These are phyloP conservation scores for Agastache rugosa DNA, from an alignment of 257 asterid species.

Conservation along the genomic window DNA sequence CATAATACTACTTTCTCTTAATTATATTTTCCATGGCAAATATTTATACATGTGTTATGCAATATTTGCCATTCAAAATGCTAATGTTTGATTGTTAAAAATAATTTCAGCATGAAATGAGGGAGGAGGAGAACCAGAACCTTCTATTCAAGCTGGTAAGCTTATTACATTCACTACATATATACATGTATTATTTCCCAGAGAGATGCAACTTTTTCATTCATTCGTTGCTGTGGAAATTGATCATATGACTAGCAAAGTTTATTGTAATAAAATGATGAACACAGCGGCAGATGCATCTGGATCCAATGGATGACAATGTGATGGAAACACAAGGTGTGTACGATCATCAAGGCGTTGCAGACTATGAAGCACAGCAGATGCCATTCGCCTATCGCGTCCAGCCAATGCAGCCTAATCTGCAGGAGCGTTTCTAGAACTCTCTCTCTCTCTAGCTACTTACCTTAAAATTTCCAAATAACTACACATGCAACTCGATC, in stretches of 20 bases:
- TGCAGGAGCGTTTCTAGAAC: slow-evolving; percentile 63
- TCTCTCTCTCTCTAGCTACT: background rate
- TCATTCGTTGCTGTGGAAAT: too few species aligned
- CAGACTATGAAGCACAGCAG: slow-evolving; percentile 56
- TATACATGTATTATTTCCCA: too few species aligned
- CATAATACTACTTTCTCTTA: background rate
- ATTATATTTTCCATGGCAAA: background rate
- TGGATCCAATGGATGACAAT: slow-evolving; percentile 63
- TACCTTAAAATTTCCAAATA: background rate
- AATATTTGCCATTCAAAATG: background rate
- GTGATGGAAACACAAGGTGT: slow-evolving; percentile 59
- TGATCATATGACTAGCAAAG: background rate
- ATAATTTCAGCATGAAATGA: slow-evolving; percentile 56
- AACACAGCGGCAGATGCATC: slow-evolving; percentile 69
- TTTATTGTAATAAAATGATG: background rate
- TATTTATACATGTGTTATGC: too few species aligned
- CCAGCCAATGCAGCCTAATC: slow-evolving; percentile 84
- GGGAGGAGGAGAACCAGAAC: slow-evolving; percentile 63
- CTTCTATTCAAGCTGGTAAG: slow-evolving; percentile 67
- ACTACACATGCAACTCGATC: slow-evolving; percentile 24
- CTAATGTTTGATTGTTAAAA: slow-evolving; percentile 22
- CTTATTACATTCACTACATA: too few species aligned
- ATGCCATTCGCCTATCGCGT: slow-evolving; percentile 73
- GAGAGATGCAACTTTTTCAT: too few species aligned
- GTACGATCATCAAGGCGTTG: slow-evolving; percentile 54